Conservation (phyloP, 2,329 filamentous ascomycete genomes). For the Elsinoe arachidis region DNA sequence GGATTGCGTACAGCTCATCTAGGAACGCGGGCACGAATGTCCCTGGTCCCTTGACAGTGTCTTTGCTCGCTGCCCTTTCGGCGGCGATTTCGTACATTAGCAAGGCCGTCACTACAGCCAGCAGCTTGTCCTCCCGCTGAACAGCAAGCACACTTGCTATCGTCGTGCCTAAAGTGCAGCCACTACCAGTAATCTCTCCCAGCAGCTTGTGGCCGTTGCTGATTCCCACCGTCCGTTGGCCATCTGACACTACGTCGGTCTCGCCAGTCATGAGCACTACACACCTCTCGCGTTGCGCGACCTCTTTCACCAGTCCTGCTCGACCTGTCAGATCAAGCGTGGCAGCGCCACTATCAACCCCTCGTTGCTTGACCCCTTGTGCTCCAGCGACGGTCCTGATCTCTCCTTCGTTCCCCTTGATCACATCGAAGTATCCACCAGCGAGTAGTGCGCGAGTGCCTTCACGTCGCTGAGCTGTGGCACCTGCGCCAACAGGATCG, state of each 20-base stretch:
- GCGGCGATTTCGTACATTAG: conserved; percentile 72
- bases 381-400: conserved; percentile 63
- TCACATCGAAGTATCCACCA: conserved; percentile 70
- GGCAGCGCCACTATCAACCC: conserved; percentile 68
- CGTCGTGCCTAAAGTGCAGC: conserved; percentile 76
- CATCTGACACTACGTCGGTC: conserved; percentile 71
- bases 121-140: conserved; percentile 54
- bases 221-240: conserved; percentile 56
- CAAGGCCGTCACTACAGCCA: conserved; percentile 63
- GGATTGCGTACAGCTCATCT: conserved; percentile 53
- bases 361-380: conserved; percentile 53
- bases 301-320: conserved; percentile 51
- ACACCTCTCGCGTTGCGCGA: conserved; percentile 61
- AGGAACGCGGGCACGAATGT: conserved; percentile 80
- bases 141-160: conserved; percentile 67
- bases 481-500: conserved; percentile 85
- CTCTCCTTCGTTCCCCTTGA: conserved; percentile 92
- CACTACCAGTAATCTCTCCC: conserved; percentile 61
- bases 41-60: conserved; percentile 67
- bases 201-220: conserved; percentile 69
- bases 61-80: conserved; percentile 51
- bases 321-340: conserved; percentile 47
- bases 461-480: conserved; percentile 62
- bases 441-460: conserved; percentile 64
- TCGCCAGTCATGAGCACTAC: conserved; percentile 76